Percentiles rank a stretch among this genome's conserved stretches.
These are phyloP conservation scores for Diutina catenulata DNA, from an alignment of 1,139 yeast genomes.

Conservation along the genomic window DNA sequence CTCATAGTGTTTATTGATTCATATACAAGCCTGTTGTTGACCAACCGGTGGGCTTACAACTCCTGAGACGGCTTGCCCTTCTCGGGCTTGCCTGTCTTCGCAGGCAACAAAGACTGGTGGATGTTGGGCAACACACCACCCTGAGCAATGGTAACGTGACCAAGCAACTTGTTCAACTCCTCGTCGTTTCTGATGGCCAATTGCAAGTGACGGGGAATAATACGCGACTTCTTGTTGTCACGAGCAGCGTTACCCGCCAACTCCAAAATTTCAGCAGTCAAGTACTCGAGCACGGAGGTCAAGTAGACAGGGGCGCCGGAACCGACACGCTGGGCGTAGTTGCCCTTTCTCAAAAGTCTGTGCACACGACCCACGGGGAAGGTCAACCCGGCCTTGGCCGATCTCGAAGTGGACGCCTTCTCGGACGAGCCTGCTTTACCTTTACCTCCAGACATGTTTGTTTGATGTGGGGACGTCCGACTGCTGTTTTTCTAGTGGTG, in stretches of 20 bases:
- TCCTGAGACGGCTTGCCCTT: conserved; percentile 78
- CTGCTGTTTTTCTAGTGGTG: too few species aligned
- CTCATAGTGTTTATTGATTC: too few species aligned
- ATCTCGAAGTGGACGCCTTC: conserved; percentile 94
- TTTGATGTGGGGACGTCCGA: too few species aligned
- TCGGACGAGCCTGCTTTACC: conserved; percentile 93
- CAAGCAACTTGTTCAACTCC: conserved; percentile 86
- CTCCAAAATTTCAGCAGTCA: conserved; percentile 95
- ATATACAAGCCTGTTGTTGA: background rate
- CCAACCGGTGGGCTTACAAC: conserved; percentile 30
- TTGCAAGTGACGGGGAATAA: conserved; percentile 96
- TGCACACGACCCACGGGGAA: conserved; percentile 99
- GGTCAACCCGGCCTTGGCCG: conserved; percentile 96
- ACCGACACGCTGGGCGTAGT: conserved; percentile 98
- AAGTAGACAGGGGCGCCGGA: conserved; percentile 96
- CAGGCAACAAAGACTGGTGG: conserved; percentile 91
- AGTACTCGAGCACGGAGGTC: conserved; percentile 91
- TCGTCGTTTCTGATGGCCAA: conserved; percentile 98
- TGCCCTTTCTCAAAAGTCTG: conserved; percentile 93
- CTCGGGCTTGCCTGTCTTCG: conserved; percentile 50
- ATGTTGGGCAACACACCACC: conserved; percentile 98
- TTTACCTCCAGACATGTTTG: conserved; percentile 91
- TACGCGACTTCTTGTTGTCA: conserved; percentile 97
- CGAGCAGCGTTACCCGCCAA: conserved; percentile 99
- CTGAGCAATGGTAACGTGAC: conserved; percentile 91